These are phyloP conservation scores for Marchantia paleacea DNA, from an alignment of 225 moss, liverwort and hornwort species.

Conservation along the genomic window DNA sequence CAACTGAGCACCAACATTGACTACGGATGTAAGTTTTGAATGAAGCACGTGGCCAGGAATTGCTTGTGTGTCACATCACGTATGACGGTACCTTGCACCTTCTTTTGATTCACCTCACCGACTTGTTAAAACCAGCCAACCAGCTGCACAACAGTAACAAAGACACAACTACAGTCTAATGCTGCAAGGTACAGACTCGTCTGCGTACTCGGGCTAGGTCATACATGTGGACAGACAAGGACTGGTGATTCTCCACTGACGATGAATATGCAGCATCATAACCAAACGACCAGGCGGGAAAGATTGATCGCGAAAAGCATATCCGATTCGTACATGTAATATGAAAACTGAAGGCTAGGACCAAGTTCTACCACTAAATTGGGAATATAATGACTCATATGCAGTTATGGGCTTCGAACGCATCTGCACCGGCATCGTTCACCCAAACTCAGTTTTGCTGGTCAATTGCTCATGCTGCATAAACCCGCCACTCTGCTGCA, in stretches of 20 bases:
- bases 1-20: not conserved
- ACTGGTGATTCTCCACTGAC: not conserved
- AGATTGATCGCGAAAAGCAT: not conserved
- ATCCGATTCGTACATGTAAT: not conserved
- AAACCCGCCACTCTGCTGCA: not conserved
- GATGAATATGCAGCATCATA: not conserved
- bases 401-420: not conserved
- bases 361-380: not conserved
- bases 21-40: not conserved
- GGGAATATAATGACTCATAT: not conserved
- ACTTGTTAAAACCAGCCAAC: not conserved
- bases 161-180: not conserved
- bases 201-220: not conserved
- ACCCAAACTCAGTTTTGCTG: not conserved
- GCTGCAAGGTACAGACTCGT: not conserved
- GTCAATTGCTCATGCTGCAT: not conserved
- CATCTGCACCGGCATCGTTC: not conserved
- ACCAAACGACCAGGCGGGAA: not conserved
- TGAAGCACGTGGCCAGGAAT: not conserved
- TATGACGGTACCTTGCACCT: conserved; percentile 1
- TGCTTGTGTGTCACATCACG: not conserved
- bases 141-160: not conserved
- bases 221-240: conserved; percentile 1
- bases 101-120: not conserved
- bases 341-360: not conserved